Base-by-base conservation (phyloP, 2,329 filamentous ascomycete genomes). In the Zymoseptoria crescenta region DNA sequence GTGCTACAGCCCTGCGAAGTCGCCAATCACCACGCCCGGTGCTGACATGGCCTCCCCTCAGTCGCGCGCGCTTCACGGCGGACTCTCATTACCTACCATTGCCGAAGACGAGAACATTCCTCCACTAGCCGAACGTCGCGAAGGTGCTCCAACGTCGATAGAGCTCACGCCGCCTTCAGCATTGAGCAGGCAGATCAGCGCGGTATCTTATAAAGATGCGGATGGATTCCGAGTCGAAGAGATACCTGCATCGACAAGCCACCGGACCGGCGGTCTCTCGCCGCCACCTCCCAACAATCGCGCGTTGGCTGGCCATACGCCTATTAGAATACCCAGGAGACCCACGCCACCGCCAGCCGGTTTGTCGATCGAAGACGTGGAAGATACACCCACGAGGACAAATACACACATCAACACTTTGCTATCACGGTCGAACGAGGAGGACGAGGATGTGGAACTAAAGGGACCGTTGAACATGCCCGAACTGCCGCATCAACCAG, bases 401-500 rank as follows among this genome's bases (percentile, higher is more conserved):
- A 74, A 74, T 56, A 74, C 72, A 1, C 66, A 69, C 41, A 67
- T 69, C 62, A 74, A 74, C 57, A 59, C 65, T 13, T 59, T 68
- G 49, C 62, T 73, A 49, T 62, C 67, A 0, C 60, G 63, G 48
- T 65, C 61, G 51, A 67, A 65, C 29, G 67, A 67, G 49, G 64
- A 67, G 10, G 70, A 72, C 7, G 70, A 72, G 29, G 72, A 73
- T 49, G 56, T 60, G 3, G 62, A 61, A 1, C 55, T 74, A n/a
- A 72, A 62, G 27, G 72, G 72, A 4, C 71, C 72, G 28, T 52
- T 74, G 52, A 69, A 69, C 55, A 68, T 74, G 66, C 72, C 72
- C 1, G 71, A 72, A 52, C 62, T 74, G 30, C 72, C 72, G 1
- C 64, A 69, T 54, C 57, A 64, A 21, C 71, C 72, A 1, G 64